Evolutionary conservation across 805 yeast genomes (phyloP).

Genomic region (Saccharomycopsis capsularis): DNA sequence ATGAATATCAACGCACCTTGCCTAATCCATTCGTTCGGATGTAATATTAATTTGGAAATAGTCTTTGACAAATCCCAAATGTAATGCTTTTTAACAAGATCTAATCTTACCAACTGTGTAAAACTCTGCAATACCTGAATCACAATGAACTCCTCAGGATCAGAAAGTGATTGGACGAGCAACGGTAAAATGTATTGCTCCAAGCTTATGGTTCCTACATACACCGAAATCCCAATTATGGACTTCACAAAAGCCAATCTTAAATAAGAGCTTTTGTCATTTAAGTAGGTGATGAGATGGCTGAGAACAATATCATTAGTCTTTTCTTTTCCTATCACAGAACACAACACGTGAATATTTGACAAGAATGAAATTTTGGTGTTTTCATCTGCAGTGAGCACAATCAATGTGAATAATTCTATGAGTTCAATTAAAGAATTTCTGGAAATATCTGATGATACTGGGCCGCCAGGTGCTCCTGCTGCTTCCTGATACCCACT

Average conservation of each 20-base stretch:
- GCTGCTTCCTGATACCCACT: neutral
- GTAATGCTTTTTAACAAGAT: conserved; percentile 43
- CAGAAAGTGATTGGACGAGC: conserved; percentile 73
- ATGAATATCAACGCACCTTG: conserved; percentile 59
- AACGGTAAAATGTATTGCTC: conserved; percentile 87
- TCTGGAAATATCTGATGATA: conserved; percentile 29
- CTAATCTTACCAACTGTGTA: conserved; percentile 48
- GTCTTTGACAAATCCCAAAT: conserved; percentile 49
- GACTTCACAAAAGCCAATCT: conserved; percentile 66
- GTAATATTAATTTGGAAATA: conserved; percentile 56
- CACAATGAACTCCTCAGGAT: conserved; percentile 77
- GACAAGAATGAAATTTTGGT: conserved; percentile 66
- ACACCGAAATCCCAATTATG: conserved; percentile 66
- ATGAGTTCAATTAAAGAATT: conserved; percentile 45
- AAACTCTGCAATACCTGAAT: conserved; percentile 58
- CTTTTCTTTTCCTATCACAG: conserved; percentile 77
- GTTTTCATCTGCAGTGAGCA: conserved; percentile 62
- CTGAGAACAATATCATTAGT: conserved; percentile 85
- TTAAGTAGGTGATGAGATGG: conserved; percentile 84
- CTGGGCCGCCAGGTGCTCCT: neutral
- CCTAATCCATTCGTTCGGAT: conserved; percentile 83
- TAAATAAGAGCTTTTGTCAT: conserved; percentile 64
- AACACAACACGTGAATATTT: conserved; percentile 70
- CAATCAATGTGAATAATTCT: conserved; percentile 54
- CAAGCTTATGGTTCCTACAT: conserved; percentile 71